Percentiles rank a stretch among this genome's conserved stretches.
Conservation (phyloP, 768 basidiomycete species). For the Flagelloscypha sp. region DNA sequence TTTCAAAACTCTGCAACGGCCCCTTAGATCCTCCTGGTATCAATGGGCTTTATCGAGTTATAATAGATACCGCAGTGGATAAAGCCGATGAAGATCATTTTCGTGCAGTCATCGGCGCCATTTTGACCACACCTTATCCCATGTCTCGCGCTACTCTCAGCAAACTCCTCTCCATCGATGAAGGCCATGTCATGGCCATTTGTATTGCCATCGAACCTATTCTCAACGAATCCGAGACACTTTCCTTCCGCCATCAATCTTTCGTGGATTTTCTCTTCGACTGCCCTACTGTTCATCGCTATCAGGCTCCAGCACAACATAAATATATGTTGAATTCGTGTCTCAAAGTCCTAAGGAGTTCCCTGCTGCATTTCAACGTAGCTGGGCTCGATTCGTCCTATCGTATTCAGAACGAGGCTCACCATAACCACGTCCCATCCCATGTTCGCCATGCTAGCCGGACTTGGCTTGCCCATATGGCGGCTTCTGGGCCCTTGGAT, state of each 20-base stretch:
- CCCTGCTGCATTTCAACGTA: constrained; percentile 26
- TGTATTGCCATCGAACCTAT: constrained; percentile 16
- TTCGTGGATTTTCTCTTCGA: constrained; percentile 19
- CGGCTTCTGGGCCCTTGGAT: too few relatives aligned
- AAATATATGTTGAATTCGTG: constrained; percentile 13
- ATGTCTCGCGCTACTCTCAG: constrained; percentile 8
- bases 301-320: too few relatives aligned
- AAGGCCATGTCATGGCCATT: too few relatives aligned
- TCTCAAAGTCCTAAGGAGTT: too few relatives aligned
- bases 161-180: constrained; percentile 9
- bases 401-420: constrained; percentile 18
- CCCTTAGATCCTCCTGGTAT: too few relatives aligned
- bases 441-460: too few relatives aligned
- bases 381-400: constrained; percentile 23
- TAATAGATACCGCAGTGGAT: constrained; percentile 8
- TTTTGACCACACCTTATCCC: constrained; percentile 16
- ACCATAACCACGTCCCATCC: too few relatives aligned
- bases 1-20: constrained; percentile 9
- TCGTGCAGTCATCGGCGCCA: constrained; percentile 13
- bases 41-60: too few relatives aligned
- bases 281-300: too few relatives aligned
- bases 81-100: too few relatives aligned
- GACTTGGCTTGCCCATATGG: too few relatives aligned
- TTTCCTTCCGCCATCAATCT: constrained; percentile 18
- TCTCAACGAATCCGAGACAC: constrained; percentile 7